Evolutionary conservation across 441 rosid species (phyloP).

Genomic region (Theobroma grandiflorum): DNA sequence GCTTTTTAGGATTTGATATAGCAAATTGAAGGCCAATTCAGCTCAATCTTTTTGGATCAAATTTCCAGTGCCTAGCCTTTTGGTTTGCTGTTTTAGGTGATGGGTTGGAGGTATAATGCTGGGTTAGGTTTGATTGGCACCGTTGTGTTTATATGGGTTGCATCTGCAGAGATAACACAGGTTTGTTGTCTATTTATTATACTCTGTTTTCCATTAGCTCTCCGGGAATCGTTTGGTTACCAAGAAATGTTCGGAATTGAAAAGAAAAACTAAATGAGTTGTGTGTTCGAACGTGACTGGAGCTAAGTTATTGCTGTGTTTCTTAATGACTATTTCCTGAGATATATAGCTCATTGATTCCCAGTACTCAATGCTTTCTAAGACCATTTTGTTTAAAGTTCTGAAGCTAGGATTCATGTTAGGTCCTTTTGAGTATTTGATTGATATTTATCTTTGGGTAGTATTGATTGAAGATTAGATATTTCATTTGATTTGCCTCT

Average conservation of each 20-base stretch:
- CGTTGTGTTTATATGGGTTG: conserved; percentile 64
- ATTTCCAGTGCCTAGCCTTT: background rate
- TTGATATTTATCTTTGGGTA: background rate
- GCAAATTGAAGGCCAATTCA: conserved; percentile 24
- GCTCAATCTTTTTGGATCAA: background rate
- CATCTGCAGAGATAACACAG: conserved; percentile 76
- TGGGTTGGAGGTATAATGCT: conserved; percentile 66
- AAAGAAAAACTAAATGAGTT: background rate
- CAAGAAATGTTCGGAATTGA: background rate
- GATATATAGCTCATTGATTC: background rate
- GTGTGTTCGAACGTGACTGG: background rate
- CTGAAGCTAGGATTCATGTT: background rate
- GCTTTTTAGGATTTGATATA: background rate
- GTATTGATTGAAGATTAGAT: background rate
- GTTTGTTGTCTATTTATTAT: conserved; percentile 25
- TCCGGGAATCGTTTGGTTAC: background rate
- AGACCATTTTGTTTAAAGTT: background rate
- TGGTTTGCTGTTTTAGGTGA: conserved; percentile 29
- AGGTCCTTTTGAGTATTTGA: background rate
- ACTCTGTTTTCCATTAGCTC: background rate
- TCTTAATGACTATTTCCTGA: background rate
- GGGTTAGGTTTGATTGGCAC: conserved; percentile 61
- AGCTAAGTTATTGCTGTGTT: background rate
- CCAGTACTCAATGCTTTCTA: background rate
- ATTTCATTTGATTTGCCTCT: conserved; percentile 10